Conservation (phyloP, 2,329 filamentous ascomycete genomes). For the Hymenotorrendiella dingleyae region DNA sequence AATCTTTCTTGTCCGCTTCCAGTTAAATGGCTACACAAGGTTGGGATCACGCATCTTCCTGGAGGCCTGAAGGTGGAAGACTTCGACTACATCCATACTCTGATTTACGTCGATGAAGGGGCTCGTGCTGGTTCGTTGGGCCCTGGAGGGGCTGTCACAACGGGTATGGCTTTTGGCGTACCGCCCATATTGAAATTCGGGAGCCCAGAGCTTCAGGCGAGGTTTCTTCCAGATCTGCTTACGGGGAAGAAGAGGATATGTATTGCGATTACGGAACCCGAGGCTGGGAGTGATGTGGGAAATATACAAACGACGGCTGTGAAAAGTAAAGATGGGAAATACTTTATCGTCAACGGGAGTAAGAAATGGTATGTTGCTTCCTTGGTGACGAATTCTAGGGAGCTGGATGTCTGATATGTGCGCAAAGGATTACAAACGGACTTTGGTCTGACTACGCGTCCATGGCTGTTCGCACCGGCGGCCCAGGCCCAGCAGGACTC, state of each 20-base stretch:
- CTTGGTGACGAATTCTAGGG: background rate
- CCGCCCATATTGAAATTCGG: conserved; percentile 68
- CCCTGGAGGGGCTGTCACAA: conserved; percentile 59
- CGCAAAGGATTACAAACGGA: conserved; percentile 58
- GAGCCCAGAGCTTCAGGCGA: conserved; percentile 53
- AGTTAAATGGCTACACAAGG: conserved; percentile 57
- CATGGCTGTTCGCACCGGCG: conserved; percentile 69
- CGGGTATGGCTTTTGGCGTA: conserved; percentile 67
- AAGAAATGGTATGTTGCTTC: conserved; percentile 58
- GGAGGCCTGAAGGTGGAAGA: conserved; percentile 65
- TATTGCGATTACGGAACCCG: conserved; percentile 75
- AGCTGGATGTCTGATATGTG: background rate
- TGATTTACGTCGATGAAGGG: conserved; percentile 69
- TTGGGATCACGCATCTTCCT: conserved; percentile 61
- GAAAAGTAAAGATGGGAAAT: conserved; percentile 55
- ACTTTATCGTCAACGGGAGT: conserved; percentile 66
- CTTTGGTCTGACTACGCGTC: conserved; percentile 62
- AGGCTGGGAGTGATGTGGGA: conserved; percentile 67
- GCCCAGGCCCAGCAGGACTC: conserved; percentile 55
- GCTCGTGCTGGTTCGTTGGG: conserved; percentile 58
- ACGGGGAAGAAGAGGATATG: conserved; percentile 61
- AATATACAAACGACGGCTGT: conserved; percentile 64
- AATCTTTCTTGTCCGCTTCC: conserved; percentile 64
- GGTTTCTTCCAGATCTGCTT: conserved; percentile 62
- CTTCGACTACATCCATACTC: conserved; percentile 65